phyloP scores from a whole-genome alignment of 805 yeast species.

The Danielia oregonensis region DNA sequence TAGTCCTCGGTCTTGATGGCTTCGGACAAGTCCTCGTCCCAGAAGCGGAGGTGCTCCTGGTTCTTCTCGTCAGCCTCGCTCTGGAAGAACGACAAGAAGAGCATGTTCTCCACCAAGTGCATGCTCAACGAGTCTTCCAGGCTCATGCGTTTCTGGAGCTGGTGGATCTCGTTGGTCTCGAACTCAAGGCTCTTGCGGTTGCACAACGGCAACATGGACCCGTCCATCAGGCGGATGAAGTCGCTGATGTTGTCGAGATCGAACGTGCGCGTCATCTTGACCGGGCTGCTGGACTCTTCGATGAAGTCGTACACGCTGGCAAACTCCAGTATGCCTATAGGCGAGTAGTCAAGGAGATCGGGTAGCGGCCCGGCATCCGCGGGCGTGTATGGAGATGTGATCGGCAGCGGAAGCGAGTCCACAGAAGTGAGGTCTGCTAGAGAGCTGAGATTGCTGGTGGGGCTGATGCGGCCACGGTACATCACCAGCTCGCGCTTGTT shows the following conservation, averaged over 20 bases:
- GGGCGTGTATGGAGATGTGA: neutral
- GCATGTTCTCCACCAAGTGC: constrained; percentile 14
- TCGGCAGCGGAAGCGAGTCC: constrained; percentile 3
- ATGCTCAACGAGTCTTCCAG: constrained; percentile 6
- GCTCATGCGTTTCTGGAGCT: constrained; percentile 2
- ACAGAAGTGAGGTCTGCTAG: constrained; percentile 6
- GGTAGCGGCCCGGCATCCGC: neutral
- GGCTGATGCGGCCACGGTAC: neutral
- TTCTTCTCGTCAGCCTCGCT: neutral
- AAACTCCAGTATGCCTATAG: neutral
- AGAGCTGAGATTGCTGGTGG: constrained; percentile 3
- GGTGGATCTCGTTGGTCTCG: constrained; percentile 13
- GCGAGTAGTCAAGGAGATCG: neutral
- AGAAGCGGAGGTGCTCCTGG: constrained; percentile 5
- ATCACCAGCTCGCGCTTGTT: neutral
- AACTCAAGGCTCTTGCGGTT: constrained; percentile 13
- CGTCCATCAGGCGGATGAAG: constrained; percentile 4
- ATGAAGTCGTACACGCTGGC: constrained; percentile 4
- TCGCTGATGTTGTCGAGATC: constrained; percentile 9
- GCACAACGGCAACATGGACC: constrained; percentile 10
- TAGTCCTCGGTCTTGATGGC: constrained; percentile 4
- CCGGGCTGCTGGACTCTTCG: constrained; percentile 4
- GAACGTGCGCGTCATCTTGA: constrained; percentile 13
- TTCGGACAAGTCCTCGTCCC: constrained; percentile 14
- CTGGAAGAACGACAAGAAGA: constrained; percentile 13